These are phyloP conservation scores for Fragaria nilgerrensis DNA, from an alignment of 306 rosid species.

Conservation along the genomic window DNA sequence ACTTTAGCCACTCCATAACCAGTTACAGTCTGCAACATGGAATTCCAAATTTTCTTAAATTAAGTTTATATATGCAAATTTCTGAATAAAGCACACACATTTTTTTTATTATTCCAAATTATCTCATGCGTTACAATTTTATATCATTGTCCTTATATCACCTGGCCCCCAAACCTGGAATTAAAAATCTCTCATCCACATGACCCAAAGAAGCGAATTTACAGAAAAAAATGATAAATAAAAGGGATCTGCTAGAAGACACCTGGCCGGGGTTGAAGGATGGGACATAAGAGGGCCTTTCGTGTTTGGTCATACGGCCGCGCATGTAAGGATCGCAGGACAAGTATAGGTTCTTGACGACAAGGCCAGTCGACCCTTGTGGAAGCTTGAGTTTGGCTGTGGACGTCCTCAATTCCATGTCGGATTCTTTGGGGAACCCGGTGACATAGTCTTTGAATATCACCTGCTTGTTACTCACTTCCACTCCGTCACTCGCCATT, in stretches of 20 bases:
- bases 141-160: not conserved
- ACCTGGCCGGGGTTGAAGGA: not conserved
- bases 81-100: not conserved
- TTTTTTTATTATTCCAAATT: not conserved
- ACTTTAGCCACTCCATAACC: constrained; percentile 56
- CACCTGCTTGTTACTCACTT: not conserved
- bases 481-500: not conserved
- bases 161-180: not conserved
- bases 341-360: constrained; percentile 38
- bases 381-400: not conserved
- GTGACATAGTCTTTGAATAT: not conserved
- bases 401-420: not conserved
- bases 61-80: not conserved
- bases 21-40: constrained; percentile 34
- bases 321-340: constrained; percentile 38
- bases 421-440: not conserved
- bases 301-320: constrained; percentile 22
- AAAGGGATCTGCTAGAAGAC: not conserved
- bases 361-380: not conserved
- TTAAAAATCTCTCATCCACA: not conserved
- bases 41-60: not conserved
- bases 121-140: not conserved
- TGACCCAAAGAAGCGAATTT: not conserved
- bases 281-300: not conserved
- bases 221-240: not conserved